These are phyloP conservation scores for Naematelia encephala DNA, from an alignment of 768 basidiomycete genomes.

Conservation along the genomic window DNA sequence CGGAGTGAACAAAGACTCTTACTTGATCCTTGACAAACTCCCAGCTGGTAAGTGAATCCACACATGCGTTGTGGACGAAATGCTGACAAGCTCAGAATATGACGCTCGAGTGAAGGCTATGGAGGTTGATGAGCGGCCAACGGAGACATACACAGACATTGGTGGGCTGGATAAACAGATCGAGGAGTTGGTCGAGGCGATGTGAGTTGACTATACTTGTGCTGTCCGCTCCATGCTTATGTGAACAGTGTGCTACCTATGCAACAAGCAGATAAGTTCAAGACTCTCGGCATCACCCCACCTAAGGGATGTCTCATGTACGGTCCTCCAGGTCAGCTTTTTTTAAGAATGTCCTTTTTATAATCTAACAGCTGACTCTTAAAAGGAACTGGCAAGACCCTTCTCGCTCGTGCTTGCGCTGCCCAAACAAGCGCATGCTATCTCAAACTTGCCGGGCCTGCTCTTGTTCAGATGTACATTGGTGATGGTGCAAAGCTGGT, in stretches of 20 bases:
- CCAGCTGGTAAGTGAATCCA: constrained; percentile 57
- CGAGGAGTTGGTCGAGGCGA: constrained; percentile 95
- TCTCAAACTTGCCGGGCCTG: constrained; percentile 94
- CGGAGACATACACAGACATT: constrained; percentile 88
- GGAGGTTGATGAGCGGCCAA: constrained; percentile 98
- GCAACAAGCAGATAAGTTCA: constrained; percentile 98
- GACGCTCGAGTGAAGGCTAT: constrained; percentile 98
- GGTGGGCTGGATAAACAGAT: constrained; percentile 99
- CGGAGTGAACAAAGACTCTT: constrained; percentile 99
- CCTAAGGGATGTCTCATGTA: constrained; percentile 99
- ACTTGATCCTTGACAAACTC: constrained; percentile 89
- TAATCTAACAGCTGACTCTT: neutral
- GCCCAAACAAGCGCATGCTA: constrained; percentile 98
- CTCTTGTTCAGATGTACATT: constrained; percentile 95
- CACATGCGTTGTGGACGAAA: neutral
- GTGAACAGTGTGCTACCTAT: constrained; percentile 72
- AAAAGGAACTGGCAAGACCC: constrained; percentile 87
- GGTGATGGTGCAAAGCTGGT: constrained; percentile 99
- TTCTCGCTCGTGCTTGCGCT: constrained; percentile 95
- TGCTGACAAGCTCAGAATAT: constrained; percentile 62
- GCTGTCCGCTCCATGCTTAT: neutral
- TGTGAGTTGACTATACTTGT: constrained; percentile 50
- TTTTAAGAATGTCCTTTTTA: neutral
- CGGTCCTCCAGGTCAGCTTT: constrained; percentile 80
- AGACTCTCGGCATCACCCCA: constrained; percentile 93